These are phyloP conservation scores for Cladosporium sphaerospermum DNA, from an alignment of 2,329 filamentous ascomycete genomes.

Conservation along the genomic window DNA sequence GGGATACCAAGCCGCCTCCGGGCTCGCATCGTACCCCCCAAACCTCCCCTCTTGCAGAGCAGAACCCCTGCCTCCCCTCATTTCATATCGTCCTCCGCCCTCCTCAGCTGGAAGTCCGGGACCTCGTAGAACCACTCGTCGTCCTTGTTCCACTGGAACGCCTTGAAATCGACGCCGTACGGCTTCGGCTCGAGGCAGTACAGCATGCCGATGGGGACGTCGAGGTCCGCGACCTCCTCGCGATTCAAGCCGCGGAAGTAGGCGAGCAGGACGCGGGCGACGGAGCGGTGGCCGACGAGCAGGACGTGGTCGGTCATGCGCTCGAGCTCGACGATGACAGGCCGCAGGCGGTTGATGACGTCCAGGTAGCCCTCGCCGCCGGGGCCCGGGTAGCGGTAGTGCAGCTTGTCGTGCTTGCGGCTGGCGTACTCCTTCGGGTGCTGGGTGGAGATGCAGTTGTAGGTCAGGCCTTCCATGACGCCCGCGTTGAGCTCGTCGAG, in stretches of 20 bases:
- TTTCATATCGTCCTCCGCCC: conserved; percentile 40
- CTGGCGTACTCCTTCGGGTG: conserved; percentile 76
- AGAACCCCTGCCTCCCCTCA: conserved; percentile 2
- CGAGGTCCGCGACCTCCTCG: conserved; percentile 87
- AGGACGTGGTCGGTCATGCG: conserved; percentile 93
- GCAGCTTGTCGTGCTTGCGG: conserved; percentile 78
- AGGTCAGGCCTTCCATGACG: conserved; percentile 89
- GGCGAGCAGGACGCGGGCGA: conserved; percentile 85
- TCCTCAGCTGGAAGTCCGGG: conserved; percentile 72
- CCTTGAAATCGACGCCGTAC: conserved; percentile 95
- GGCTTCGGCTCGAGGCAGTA: conserved; percentile 96
- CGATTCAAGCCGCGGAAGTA: conserved; percentile 93
- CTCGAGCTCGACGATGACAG: conserved; percentile 95
- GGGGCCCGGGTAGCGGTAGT: conserved; percentile 92
- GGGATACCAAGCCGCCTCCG: no score
- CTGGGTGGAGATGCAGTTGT: conserved; percentile 75
- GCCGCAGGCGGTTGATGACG: conserved; percentile 88
- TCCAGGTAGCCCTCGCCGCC: conserved; percentile 95
- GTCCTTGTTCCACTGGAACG: conserved; percentile 79
- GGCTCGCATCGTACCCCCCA: no score
- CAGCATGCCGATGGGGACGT: conserved; percentile 86
- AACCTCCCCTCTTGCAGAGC: no score
- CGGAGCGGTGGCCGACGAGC: conserved; percentile 85
- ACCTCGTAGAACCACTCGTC: conserved; percentile 77
- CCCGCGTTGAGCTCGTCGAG: conserved; percentile 94